A percentile compares a stretch with the other conserved stretches of the same genome.
Conservation (phyloP, 352 stramenopile genomes). For the Globisporangium paroecandrum region DNA sequence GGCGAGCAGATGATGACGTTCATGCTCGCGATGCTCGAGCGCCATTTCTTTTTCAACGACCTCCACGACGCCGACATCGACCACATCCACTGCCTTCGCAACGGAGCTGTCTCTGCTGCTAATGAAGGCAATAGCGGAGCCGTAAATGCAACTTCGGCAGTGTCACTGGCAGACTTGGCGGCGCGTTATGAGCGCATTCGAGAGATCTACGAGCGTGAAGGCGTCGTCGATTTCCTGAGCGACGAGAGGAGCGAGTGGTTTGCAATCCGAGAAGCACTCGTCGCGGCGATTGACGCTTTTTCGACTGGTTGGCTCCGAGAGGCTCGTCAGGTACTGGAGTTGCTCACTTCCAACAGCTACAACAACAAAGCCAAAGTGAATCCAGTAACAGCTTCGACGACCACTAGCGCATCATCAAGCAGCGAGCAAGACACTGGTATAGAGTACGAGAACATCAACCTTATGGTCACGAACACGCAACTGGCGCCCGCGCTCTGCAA, state of each 20-base stretch:
- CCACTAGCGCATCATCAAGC: background rate
- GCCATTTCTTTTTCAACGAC: slow-evolving; percentile 83
- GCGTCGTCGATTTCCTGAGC: slow-evolving; percentile 62
- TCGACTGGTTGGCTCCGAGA: slow-evolving; percentile 66
- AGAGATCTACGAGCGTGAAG: slow-evolving; percentile 72
- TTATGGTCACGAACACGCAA: slow-evolving; percentile 83
- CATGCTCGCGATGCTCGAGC: slow-evolving; percentile 71
- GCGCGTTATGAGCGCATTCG: slow-evolving; percentile 66
- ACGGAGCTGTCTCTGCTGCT: background rate
- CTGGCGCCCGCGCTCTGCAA: slow-evolving; percentile 79
- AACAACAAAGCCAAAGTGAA: slow-evolving; percentile 3
- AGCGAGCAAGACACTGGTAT: slow-evolving; percentile 15
- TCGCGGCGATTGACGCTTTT: slow-evolving; percentile 69
- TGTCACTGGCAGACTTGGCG: background rate
- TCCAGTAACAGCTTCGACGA: background rate
- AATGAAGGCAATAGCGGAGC: background rate
- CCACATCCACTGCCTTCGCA: slow-evolving; percentile 40
- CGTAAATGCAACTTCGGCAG: background rate
- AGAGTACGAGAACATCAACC: slow-evolving; percentile 60
- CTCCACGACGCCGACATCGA: slow-evolving; percentile 70
- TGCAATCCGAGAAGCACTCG: slow-evolving; percentile 55
- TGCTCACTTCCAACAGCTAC: slow-evolving; percentile 25
- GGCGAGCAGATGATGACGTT: slow-evolving; percentile 87
- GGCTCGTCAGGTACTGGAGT: slow-evolving; percentile 54
- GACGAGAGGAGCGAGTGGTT: slow-evolving; percentile 68